Base-by-base conservation (phyloP, 1,284 basidiomycete genomes). In the Cryptococcus sp. region DNA sequence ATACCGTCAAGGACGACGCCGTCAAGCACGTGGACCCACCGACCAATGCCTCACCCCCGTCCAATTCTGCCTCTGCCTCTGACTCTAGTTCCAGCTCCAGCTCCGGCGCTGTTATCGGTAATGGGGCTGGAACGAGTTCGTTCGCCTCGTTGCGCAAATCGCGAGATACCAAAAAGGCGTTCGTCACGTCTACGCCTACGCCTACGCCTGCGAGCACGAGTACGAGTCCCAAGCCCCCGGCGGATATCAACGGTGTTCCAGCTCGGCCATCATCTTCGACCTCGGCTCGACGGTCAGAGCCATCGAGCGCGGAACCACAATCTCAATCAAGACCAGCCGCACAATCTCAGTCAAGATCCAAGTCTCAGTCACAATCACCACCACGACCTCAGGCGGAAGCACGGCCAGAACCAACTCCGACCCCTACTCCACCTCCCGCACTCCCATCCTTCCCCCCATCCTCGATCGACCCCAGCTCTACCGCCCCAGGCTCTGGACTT, bases 401-500 rank as follows among this genome's bases (percentile, higher is more conserved):
- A 43, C n/a, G n/a, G n/a, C n/a, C n/a, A n/a, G n/a, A n/a, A n/a
- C n/a, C n/a, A n/a, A n/a, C n/a, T n/a, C n/a, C n/a, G n/a, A n/a
- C n/a, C n/a, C n/a, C n/a, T n/a, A n/a, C 41, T 13, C 41, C 16
- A 43, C 13, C 41, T 43, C 41, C 40, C 13, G 3, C 11, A 17
- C 43, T n/a, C 47, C 52, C 38, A 41, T 57, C 45, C 25, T 54
- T 30, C 57, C 64, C 10, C 5, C 42, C 25, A 13, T 57, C 58
- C 8, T 69, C 56, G n/a, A 52, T 66, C 17, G 19, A 53, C 65
- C 16, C 69, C 1, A 27, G 47, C 3, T 73, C 72, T 0, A 67
- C 64, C 0, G 55, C 66, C 5, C 64, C 70, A 10, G 73, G 73
- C 8, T 50, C 73, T 1, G 73, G 71, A 22, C 63, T 77, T 6